These are phyloP conservation scores for Penicillium desertorum DNA, from an alignment of 495 filamentous ascomycete genomes.

Conservation along the genomic window DNA sequence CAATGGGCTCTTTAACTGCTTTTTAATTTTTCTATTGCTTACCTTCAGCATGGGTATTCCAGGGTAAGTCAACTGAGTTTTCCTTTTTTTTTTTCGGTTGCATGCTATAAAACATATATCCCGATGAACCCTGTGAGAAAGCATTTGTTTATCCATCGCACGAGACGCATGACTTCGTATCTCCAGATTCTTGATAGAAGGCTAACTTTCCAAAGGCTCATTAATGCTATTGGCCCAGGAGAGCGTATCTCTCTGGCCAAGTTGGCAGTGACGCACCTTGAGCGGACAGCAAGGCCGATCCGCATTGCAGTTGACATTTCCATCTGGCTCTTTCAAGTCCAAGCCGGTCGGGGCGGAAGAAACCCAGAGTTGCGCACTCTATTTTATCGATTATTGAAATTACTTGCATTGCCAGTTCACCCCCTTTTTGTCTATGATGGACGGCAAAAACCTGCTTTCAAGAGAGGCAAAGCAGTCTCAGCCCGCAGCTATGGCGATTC, in stretches of 20 bases:
- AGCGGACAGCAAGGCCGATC: conserved; percentile 67
- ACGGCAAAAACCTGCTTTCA: conserved; percentile 83
- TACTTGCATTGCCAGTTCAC: conserved; percentile 76
- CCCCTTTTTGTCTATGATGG: conserved; percentile 98
- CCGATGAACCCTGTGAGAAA: not conserved
- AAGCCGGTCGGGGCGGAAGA: conserved; percentile 78
- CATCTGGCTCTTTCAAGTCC: conserved; percentile 96
- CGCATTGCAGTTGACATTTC: conserved; percentile 92
- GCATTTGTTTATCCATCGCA: not conserved
- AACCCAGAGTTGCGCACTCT: conserved; percentile 92
- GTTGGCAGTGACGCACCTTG: conserved; percentile 72
- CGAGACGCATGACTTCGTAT: not conserved
- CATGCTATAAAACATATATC: conserved; percentile 17
- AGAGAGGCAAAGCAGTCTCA: conserved; percentile 62
- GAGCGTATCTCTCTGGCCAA: conserved; percentile 80
- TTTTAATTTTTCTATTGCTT: conserved; percentile 10
- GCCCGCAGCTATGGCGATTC: conserved; percentile 43
- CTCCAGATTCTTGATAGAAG: not conserved
- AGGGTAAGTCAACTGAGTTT: conserved; percentile 43
- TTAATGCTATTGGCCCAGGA: conserved; percentile 81
- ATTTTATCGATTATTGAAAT: conserved; percentile 85
- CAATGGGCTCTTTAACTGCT: conserved; percentile 14
- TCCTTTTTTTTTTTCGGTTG: not conserved
- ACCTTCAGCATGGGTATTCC: conserved; percentile 43
- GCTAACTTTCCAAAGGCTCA: conserved; percentile 61